Evolutionary conservation across 2,329 filamentous ascomycete species (phyloP).

Genomic region (Colletotrichum australisinense): DNA sequence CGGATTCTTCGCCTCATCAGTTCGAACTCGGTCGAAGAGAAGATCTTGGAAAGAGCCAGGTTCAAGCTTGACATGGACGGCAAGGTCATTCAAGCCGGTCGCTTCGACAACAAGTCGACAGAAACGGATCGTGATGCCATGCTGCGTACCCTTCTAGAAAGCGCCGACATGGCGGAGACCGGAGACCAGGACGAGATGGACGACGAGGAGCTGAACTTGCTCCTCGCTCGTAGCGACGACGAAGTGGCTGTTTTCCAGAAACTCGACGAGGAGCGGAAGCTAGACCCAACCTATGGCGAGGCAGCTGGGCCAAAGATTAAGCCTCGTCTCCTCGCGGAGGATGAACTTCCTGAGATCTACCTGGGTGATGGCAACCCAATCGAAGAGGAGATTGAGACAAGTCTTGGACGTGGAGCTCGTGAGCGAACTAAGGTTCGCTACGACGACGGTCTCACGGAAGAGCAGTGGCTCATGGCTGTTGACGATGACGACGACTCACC

Average conservation of each 20-base stretch:
- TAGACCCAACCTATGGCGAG: constrained; percentile 77
- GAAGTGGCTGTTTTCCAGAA: constrained; percentile 84
- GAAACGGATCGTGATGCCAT: constrained; percentile 98
- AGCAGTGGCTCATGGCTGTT: constrained; percentile 98
- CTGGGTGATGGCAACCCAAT: constrained; percentile 86
- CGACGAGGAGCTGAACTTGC: constrained; percentile 94
- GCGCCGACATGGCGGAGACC: constrained; percentile 75
- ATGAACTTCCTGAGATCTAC: constrained; percentile 94
- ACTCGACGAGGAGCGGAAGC: constrained; percentile 81
- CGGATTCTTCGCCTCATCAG: constrained; percentile 95
- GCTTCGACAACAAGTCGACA: constrained; percentile 99
- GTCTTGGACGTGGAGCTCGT: constrained; percentile 88
- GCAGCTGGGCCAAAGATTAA: constrained; percentile 69
- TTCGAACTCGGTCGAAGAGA: constrained; percentile 97
- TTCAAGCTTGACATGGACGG: constrained; percentile 99
- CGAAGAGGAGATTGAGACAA: constrained; percentile 79
- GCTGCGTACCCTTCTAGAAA: constrained; percentile 91
- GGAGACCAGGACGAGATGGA: constrained; percentile 97
- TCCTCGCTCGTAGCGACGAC: constrained; percentile 88
- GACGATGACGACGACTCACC: constrained; percentile 96
- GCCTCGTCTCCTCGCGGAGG: constrained; percentile 86
- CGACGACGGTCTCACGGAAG: constrained; percentile 96
- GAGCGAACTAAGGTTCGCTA: constrained; percentile 96
- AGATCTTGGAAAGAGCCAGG: constrained; percentile 95
- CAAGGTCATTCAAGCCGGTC: constrained; percentile 99